Conservation (phyloP, 371 early-diverging fungal species). For the Mucor circinelloides region DNA sequence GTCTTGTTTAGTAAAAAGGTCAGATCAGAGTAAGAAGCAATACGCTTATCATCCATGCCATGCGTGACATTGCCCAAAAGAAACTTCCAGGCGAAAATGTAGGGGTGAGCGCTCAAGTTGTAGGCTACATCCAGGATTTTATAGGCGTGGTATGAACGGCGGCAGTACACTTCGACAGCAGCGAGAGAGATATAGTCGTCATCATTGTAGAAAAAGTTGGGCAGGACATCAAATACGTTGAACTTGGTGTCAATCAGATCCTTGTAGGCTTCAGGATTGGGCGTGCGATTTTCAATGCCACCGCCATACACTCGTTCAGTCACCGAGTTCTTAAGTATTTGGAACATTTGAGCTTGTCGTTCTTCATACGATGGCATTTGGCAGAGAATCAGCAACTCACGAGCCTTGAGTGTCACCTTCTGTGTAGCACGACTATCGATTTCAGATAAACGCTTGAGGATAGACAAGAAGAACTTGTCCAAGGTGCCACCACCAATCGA, state of each 20-base stretch:
- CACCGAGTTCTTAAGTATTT: conserved; percentile 79
- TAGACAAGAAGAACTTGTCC: conserved; percentile 75
- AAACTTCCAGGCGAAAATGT: conserved; percentile 83
- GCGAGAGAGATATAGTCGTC: conserved; percentile 81
- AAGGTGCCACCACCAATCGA: conserved; percentile 60
- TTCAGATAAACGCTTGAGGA: conserved; percentile 83
- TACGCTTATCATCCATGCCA: conserved; percentile 64
- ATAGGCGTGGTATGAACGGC: conserved; percentile 96
- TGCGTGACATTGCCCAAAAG: conserved; percentile 62
- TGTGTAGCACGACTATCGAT: conserved; percentile 77
- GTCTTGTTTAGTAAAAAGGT: conserved; percentile 67
- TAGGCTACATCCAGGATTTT: conserved; percentile 83
- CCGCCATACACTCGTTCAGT: conserved; percentile 80
- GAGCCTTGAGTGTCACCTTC: conserved; percentile 93
- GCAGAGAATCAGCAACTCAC: conserved; percentile 90
- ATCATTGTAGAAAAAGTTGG: conserved; percentile 89
- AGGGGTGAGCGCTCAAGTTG: conserved; percentile 68
- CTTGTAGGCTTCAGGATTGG: conserved; percentile 69
- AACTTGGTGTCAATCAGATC: conserved; percentile 92
- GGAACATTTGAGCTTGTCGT: conserved; percentile 81
- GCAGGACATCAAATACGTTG: conserved; percentile 94
- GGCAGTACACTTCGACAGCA: conserved; percentile 94
- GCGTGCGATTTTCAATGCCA: neutral
- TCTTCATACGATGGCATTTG: conserved; percentile 94
- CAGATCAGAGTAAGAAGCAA: conserved; percentile 71